Evolutionary conservation across 1,284 basidiomycete species (phyloP), one percentile per base, ranked within the genome.

Genomic region (Ustilago trichophora): DNA sequence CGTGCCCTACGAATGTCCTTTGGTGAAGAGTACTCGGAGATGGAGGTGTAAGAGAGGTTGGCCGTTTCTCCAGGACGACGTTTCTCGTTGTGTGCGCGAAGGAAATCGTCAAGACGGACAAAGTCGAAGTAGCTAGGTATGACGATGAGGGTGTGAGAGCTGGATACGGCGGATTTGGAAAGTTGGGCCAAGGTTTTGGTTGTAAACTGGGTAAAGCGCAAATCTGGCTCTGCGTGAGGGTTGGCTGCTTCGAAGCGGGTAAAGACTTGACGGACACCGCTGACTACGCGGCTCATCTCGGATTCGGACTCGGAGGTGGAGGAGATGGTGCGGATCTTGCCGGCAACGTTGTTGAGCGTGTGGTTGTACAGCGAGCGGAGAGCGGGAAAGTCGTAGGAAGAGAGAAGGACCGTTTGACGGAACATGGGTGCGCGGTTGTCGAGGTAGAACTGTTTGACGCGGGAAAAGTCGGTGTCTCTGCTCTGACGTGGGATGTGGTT

Each of bases 61-160:
- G 44, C 40, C 19, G 58, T 51, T 16, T 62, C 45, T 27, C 54
- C 58, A 6, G 45, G 41, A 22, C 22, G 31, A 3, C 58, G 38
- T 87, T 87, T 19, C 27, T 68, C 85, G 27, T 73, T 64, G 12
- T 64, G 50, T 29, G 86, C 24, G 47, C 88, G 87, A 81, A 99
- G 89, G 80, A 91, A 85, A 69, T 93, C 92, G 53, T 92, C 90
- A 4, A 99, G 85, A 11, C 92, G 87, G 47, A 98, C 91, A 82
- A 96, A 98, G 83, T 98, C 96, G 78, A 97, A 96, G 63, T 95
- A 98, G 0, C 91, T 93, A 0, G 96, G 93, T 10, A 99, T 85
- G 75, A 98, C 91, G 72, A 98, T 86, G 51, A 90, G 86, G 0
- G 93, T 93, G 78, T 93, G 92, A 33, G 88, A 85, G 67, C 92